These are phyloP conservation scores for Citrullus colocynthis DNA, from an alignment of 306 rosid genomes.

Conservation along the genomic window DNA sequence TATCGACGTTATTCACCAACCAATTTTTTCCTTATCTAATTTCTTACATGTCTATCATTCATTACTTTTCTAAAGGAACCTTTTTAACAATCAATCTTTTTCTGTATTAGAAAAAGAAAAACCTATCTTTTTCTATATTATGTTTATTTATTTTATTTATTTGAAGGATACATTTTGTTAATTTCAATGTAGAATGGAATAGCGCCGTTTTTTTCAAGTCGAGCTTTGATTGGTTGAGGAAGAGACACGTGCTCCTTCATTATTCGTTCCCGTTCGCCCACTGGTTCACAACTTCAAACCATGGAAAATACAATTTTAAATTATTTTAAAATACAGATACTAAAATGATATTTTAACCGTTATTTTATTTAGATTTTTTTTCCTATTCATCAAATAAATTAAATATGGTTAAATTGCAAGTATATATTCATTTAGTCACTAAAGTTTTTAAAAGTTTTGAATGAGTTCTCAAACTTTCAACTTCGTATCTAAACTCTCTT, in stretches of 20 bases:
- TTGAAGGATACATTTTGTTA: too few relatives aligned
- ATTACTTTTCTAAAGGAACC: neutral
- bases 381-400: neutral
- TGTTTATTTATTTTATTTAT: neutral
- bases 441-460: too few relatives aligned
- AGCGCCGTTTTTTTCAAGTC: neutral
- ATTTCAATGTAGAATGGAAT: neutral
- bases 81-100: neutral
- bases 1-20: too few relatives aligned
- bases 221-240: neutral
- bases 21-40: neutral
- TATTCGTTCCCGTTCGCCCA: neutral
- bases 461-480: too few relatives aligned
- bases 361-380: neutral
- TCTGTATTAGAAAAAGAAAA: too few relatives aligned
- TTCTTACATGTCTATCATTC: neutral
- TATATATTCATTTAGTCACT: too few relatives aligned
- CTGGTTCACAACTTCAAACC: neutral
- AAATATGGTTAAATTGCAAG: neutral
- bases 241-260: neutral
- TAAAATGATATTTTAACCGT: too few relatives aligned
- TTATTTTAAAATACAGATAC: too few relatives aligned
- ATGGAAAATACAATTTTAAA: neutral
- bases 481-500: too few relatives aligned
- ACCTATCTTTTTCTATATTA: neutral